Percentiles rank a stretch among this genome's conserved stretches.
Evolutionary conservation across 495 filamentous ascomycete species (phyloP).

Genomic region (Talaromyces trachyspermus): DNA sequence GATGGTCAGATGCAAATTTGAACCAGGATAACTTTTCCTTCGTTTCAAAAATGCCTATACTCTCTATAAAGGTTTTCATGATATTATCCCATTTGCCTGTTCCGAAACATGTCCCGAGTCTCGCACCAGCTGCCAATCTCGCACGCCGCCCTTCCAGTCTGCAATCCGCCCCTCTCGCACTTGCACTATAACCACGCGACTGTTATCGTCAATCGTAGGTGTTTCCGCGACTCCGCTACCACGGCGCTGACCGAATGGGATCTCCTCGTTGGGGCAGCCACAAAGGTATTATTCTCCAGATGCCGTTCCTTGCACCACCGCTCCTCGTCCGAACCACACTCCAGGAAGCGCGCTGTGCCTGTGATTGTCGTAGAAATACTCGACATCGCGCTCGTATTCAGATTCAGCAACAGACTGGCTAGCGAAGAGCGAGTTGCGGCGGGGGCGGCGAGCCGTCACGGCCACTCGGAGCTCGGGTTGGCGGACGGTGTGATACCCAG

Average conservation of each 20-base stretch:
- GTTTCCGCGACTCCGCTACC: constrained; percentile 44
- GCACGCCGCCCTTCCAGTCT: constrained; percentile 74
- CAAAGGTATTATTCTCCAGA: constrained; percentile 87
- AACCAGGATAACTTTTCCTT: too few species aligned
- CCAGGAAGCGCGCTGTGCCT: constrained; percentile 66
- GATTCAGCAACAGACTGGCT: constrained; percentile 72
- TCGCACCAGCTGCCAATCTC: constrained; percentile 57
- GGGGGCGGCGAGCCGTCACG: constrained; percentile 56
- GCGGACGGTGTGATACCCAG: constrained; percentile 92
- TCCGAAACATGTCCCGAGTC: constrained; percentile 19
- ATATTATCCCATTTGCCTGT: constrained; percentile 32
- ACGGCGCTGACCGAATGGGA: constrained; percentile 34
- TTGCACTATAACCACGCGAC: constrained; percentile 65
- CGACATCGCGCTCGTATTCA: constrained; percentile 82
- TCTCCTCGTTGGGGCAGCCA: constrained; percentile 39
- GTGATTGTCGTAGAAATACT: constrained; percentile 92
- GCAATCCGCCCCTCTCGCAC: constrained; percentile 69
- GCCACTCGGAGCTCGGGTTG: constrained; percentile 54
- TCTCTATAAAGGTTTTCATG: not conserved
- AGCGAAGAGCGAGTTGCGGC: constrained; percentile 61
- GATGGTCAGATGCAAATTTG: too few species aligned
- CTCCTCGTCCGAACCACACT: constrained; percentile 69
- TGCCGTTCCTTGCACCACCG: constrained; percentile 71
- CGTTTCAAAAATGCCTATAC: too few species aligned
- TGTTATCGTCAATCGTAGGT: constrained; percentile 63